phyloP scores from a whole-genome alignment of 2,329 filamentous ascomycete species.

The Phialophora macrospora region DNA sequence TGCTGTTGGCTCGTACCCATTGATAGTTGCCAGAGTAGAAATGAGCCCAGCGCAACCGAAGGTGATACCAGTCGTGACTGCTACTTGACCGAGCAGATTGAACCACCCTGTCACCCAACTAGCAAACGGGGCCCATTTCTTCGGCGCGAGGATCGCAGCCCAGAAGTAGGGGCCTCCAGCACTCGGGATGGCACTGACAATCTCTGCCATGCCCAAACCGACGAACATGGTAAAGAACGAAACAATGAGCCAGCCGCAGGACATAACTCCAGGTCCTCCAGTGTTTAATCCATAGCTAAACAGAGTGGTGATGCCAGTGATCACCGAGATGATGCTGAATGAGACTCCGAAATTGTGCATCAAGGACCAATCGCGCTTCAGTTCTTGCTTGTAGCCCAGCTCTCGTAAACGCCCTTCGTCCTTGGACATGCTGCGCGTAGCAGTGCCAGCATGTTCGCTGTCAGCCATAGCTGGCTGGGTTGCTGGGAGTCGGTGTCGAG shows the following conservation, averaged over 20 bases:
- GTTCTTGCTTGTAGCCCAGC: constrained; percentile 65
- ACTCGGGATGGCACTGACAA: constrained; percentile 64
- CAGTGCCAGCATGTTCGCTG: constrained; percentile 25
- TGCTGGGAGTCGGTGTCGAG: not conserved
- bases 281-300: constrained; percentile 62
- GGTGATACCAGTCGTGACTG: constrained; percentile 56
- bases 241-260: constrained; percentile 56
- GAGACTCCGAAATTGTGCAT: constrained; percentile 67
- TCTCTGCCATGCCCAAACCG: constrained; percentile 63
- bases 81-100: constrained; percentile 56
- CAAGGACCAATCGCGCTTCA: constrained; percentile 63
- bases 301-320: constrained; percentile 64
- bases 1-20: constrained; percentile 53
- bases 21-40: constrained; percentile 53
- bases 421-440: constrained; percentile 34
- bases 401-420: constrained; percentile 61
- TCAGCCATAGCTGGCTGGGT: constrained; percentile 27
- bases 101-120: constrained; percentile 58
- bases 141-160: constrained; percentile 62
- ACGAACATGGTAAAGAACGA: constrained; percentile 62
- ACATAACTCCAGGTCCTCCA: constrained; percentile 62
- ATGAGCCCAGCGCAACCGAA: constrained; percentile 55
- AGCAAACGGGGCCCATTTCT: constrained; percentile 51
- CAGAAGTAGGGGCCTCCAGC: constrained; percentile 66
- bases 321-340: constrained; percentile 66